A percentile compares a stretch with the other conserved stretches of the same genome.
Conservation (phyloP, 805 yeast genomes). For the Limtongia smithiae region DNA sequence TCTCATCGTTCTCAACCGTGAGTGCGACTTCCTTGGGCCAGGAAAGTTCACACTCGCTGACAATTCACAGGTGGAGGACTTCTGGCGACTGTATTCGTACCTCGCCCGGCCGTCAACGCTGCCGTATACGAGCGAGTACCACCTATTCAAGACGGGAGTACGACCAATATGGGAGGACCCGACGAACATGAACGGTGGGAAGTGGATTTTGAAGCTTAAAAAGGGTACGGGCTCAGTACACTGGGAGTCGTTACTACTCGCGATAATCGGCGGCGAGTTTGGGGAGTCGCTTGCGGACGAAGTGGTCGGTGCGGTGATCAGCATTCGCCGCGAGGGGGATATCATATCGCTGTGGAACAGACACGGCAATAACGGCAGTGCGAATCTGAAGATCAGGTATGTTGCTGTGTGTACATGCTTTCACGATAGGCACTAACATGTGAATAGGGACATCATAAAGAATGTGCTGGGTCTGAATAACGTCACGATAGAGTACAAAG, state of each 20-base stretch:
- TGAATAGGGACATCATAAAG: slow-evolving; percentile 24
- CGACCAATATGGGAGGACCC: slow-evolving; percentile 98
- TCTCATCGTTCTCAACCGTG: slow-evolving; percentile 72
- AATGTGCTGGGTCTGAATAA: slow-evolving; percentile 24
- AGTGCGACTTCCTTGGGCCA: not conserved
- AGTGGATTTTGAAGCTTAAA: slow-evolving; percentile 78
- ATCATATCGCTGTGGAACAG: slow-evolving; percentile 62
- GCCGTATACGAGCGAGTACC: slow-evolving; percentile 92
- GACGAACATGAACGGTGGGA: slow-evolving; percentile 84
- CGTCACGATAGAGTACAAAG: slow-evolving; percentile 33
- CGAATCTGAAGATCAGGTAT: slow-evolving; percentile 28
- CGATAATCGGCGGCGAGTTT: slow-evolving; percentile 45
- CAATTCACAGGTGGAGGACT: slow-evolving; percentile 70
- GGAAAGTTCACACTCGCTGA: too few species aligned
- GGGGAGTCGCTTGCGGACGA: slow-evolving; percentile 42
- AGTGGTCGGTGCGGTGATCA: slow-evolving; percentile 57
- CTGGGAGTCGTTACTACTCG: slow-evolving; percentile 48
- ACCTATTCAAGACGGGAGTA: slow-evolving; percentile 86
- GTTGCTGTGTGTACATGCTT: too few species aligned
- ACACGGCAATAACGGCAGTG: slow-evolving; percentile 35
- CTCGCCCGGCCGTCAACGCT: slow-evolving; percentile 85
- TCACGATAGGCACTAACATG: not conserved
- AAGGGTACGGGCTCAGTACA: slow-evolving; percentile 40
- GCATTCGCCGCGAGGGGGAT: slow-evolving; percentile 53
- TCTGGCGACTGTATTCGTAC: slow-evolving; percentile 95